Evolutionary conservation across 2,329 filamentous ascomycete species (phyloP), one percentile per base, ranked within the genome.

Genomic region (Ascochyta clinopodiicola): DNA sequence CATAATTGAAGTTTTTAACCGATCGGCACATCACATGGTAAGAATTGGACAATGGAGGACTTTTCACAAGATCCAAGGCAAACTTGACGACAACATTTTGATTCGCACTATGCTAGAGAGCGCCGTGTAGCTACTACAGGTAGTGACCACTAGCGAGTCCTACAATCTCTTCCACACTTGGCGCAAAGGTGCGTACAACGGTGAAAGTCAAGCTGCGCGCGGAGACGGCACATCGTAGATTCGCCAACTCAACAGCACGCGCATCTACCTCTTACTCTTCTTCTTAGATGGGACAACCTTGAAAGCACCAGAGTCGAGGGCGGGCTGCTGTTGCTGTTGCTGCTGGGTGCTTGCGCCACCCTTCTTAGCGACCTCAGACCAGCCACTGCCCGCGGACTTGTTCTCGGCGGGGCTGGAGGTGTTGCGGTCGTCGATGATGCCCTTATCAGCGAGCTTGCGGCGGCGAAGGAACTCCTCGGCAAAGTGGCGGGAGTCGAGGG

Each of bases 331-430:
- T 67, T 65, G 63, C 56, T 74, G 73, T 10, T 71, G 71, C 66
- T 62, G 62, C 49, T 75, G 72, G 74, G 73, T 65, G 67, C 70
- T 44, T 78, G 80, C 22, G 86, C 89, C 83, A 92, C 90, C 89
- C 82, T 97, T 97, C 87, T 98, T 98, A 1, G 95, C 95, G 47
- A 99, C 95, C 78, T 98, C 95, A 66, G 84, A 96, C 95, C 95
- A 99, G 19, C 94, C 94, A 51, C 90, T 88, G 63, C 81, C 79
- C 5, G 68, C 68, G 13, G 69, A 67, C 49, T 72, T 76, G 61
- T 75, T 80, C 58, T 68, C 75, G 47, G 70, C 82, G 71, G 59
- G 78, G 31, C 80, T 82, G 3, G 86, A 83, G 50, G 79, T 84
- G 32, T 79, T 78, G 15, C 86, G 82, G 50, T 90, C 88, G 74